Base-by-base conservation (phyloP, 257 asterid genomes). In the Parsonsia alboflavescens region DNA sequence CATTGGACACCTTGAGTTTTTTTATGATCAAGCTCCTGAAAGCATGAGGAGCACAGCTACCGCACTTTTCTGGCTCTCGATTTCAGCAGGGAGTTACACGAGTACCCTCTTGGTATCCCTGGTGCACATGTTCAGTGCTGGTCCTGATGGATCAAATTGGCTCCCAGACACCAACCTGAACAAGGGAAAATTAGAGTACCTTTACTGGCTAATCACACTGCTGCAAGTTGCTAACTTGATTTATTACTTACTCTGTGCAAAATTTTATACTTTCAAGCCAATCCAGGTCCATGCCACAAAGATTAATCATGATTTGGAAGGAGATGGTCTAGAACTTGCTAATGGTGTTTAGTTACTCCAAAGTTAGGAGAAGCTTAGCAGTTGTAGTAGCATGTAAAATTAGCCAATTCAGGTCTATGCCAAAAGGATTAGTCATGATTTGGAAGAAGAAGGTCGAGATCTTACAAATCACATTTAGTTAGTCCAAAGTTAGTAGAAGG, bases 21-120 rank as follows among this genome's bases (percentile, higher is more conserved):
- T 91, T 82, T 93, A 89, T 12, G 96, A 91, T 75, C 97, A 93
- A 81, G 83, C 94, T 11, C 97, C 98, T 33, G 97, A 91, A 83
- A 90, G 98, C 52, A 93, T 91, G 98, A 81, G 90, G 81, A 86
- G 92, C 81, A 89, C 92, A 0, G 92, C 97, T 0, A 86, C 89
- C 0, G 96, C 97, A 22, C 33, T 90, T 45, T 92, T 89, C 54
- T 90, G 97, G 97, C 76, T 88, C 3, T 71, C 97, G 7, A 92
- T 90, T 10, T 86, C 97, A 0, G 96, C 91, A 0, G 96, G 97
- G 53, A 90, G 85, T 57, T 92, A 90, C 17, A 73, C 78, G 26
- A 90, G 97, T 76, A 91, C 97, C 0, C 83, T 93, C 46, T 39
- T 93, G 84, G 91, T 93, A 2, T 77, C 89, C 0, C 39, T 88